Conservation (phyloP, 2,329 filamentous ascomycete genomes). For the Hypoxylon sp. region DNA sequence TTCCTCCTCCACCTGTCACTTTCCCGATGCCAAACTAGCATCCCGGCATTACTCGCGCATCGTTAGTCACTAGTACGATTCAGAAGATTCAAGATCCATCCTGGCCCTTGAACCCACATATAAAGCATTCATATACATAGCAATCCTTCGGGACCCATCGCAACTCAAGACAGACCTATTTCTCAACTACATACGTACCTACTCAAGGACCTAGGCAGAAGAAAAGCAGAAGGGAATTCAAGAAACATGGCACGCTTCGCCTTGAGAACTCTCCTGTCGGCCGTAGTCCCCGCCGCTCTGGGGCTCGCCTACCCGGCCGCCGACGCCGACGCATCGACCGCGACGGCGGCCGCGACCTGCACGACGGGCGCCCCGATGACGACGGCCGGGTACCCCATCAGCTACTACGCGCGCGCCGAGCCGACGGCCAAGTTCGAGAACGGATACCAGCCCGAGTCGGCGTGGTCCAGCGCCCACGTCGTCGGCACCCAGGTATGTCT, state of each 20-base stretch:
- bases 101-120: not conserved
- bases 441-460: conserved; percentile 47
- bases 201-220: not conserved
- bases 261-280: conserved; percentile 10
- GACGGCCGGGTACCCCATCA: conserved; percentile 51
- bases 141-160: not conserved
- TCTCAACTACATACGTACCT: not conserved
- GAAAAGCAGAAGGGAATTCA: not conserved
- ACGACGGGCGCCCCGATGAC: conserved; percentile 45
- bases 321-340: conserved; percentile 23
- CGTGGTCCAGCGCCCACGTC: conserved; percentile 47
- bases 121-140: not conserved
- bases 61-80: conserved; percentile 11
- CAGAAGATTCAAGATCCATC: not conserved
- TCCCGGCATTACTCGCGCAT: conserved; percentile 6
- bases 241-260: conserved; percentile 27
- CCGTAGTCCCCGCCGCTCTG: conserved; percentile 17
- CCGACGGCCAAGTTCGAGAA: conserved; percentile 37
- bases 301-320: conserved; percentile 36
- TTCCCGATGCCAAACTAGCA: conserved; percentile 1
- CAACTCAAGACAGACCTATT: not conserved
- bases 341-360: conserved; percentile 37
- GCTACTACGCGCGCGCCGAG: conserved; percentile 47
- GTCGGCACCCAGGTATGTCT: conserved; percentile 48
- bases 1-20: not conserved